Evolutionary conservation across 2,329 filamentous ascomycete genomes (phyloP), one percentile per base, ranked within the genome.

Genomic region (Colletotrichum chlorophyti): DNA sequence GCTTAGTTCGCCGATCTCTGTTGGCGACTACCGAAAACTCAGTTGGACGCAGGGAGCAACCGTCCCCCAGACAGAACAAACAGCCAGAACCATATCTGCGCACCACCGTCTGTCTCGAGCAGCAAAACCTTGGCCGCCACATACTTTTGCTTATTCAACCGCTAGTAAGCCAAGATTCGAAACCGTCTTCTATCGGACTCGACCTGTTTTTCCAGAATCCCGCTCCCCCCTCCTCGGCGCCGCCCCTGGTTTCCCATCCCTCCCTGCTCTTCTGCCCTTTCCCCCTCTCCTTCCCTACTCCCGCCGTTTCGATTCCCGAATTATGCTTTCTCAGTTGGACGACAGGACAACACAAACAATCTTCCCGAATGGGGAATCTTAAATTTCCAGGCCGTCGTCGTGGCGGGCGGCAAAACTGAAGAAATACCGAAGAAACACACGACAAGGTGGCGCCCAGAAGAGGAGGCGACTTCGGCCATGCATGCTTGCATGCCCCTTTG

Each of bases 111-210:
- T 58, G 32, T 10, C n/a, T 6, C 26, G n/a, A 31, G 19, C 37
- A 32, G 19, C 24, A 15, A 17, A 50, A 47, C 50, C 52, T 57
- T 26, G 23, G 38, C 57, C 57, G 38, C 52, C 57, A 60, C 57
- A 60, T 35, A 32, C 35, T 34, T 58, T 46, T 55, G 57, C 57
- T 60, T 57, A 57, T 60, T 45, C 38, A 60, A 43, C 31, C 27
- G 23, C 24, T 40, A 40, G 57, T 60, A 42, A 60, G 57, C 57
- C 57, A 60, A 45, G 11, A 57, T 57, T 49, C 57, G 51, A 60
- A 60, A 60, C 57, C 43, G 27, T 45, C 52, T 57, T 60, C 45
- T 19, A 57, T 49, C 51, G 37, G 31, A 29, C 57, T 32, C 21
- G 32, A 41, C 27, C 43, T n/a, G 38, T 27, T 55, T 26, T 49